Evolutionary conservation across 352 stramenopile species (phyloP).

Genomic region (Pythium brassicae): DNA sequence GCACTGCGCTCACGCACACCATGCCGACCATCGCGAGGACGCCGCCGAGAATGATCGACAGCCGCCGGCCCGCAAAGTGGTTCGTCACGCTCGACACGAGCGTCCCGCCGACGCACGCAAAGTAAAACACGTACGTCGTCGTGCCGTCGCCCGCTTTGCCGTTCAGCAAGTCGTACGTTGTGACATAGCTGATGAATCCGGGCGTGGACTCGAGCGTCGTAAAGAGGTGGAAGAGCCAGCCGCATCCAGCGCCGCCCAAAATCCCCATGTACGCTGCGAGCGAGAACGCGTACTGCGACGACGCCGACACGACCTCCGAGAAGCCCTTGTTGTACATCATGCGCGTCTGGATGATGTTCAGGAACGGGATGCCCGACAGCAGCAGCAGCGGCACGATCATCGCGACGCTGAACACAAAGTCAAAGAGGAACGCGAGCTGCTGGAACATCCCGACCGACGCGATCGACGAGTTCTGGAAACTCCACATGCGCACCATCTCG

Average conservation of each 20-base stretch:
- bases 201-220: slow-evolving; percentile 58
- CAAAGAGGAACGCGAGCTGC: slow-evolving; percentile 76
- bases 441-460: slow-evolving; percentile 49
- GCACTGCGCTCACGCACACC: slow-evolving; percentile 41
- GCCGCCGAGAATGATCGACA: slow-evolving; percentile 57
- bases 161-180: slow-evolving; percentile 49
- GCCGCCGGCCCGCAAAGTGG: slow-evolving; percentile 57
- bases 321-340: slow-evolving; percentile 89
- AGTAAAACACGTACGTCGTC: slow-evolving; percentile 55
- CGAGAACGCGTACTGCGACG: slow-evolving; percentile 75
- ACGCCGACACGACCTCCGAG: slow-evolving; percentile 74
- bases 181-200: slow-evolving; percentile 65
- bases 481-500: slow-evolving; percentile 71
- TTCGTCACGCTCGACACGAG: slow-evolving; percentile 49
- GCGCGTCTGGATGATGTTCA: slow-evolving; percentile 78
- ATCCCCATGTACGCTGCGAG: slow-evolving; percentile 64
- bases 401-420: slow-evolving; percentile 65
- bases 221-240: slow-evolving; percentile 66
- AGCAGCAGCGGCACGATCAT: slow-evolving; percentile 66
- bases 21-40: slow-evolving; percentile 64
- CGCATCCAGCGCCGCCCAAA: slow-evolving; percentile 49
- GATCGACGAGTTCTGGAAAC: slow-evolving; percentile 55
- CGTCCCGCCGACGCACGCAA: slow-evolving; percentile 37
- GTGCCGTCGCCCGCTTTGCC: slow-evolving; percentile 54
- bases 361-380: slow-evolving; percentile 67